Percentiles rank a stretch among this genome's conserved stretches.
Conservation (phyloP, 345 rosid species). For the Limnanthes douglasii region DNA sequence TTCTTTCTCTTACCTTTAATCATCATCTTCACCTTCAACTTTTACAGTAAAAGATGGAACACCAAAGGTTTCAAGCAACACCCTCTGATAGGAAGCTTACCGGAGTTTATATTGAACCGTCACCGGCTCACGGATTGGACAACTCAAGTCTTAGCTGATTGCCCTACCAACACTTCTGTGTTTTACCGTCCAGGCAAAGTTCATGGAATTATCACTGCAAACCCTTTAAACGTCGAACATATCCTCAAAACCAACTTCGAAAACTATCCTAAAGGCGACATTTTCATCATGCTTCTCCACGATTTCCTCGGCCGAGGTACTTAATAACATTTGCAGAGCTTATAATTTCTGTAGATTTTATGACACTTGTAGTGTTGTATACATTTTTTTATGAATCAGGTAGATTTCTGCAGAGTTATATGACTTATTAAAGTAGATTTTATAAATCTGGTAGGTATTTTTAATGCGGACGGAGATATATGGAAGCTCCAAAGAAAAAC, state of each 20-base stretch:
- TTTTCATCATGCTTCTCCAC: slow-evolving; percentile 9
- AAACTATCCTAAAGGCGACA: slow-evolving; percentile 35
- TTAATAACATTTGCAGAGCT: too few relatives aligned
- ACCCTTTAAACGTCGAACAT: slow-evolving; percentile 46
- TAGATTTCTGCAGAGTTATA: too few relatives aligned
- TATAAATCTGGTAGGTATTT: too few relatives aligned
- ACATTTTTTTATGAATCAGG: too few relatives aligned
- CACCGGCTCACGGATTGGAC: slow-evolving; percentile 38
- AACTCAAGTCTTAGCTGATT: slow-evolving; percentile 24
- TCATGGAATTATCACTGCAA: slow-evolving; percentile 28
- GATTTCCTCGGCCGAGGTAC: slow-evolving; percentile 71
- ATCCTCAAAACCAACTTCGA: slow-evolving; percentile 49
- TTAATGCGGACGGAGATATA: slow-evolving; percentile 41
- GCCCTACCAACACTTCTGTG: slow-evolving; percentile 38
- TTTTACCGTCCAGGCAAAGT: slow-evolving; percentile 22
- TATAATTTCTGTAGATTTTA: too few relatives aligned
- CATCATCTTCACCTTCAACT: too few relatives aligned
- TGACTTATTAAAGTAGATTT: too few relatives aligned
- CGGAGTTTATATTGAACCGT: slow-evolving; percentile 19
- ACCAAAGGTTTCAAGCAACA: slow-evolving; percentile 31
- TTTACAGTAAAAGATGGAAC: too few relatives aligned
- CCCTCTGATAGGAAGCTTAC: slow-evolving; percentile 37
- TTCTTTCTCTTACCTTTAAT: too few relatives aligned
- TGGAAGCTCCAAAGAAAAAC: slow-evolving; percentile 69
- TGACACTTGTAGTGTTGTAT: too few relatives aligned